Conservation (phyloP, 2,329 filamentous ascomycete species). For the Scolecobasidium constrictum region DNA sequence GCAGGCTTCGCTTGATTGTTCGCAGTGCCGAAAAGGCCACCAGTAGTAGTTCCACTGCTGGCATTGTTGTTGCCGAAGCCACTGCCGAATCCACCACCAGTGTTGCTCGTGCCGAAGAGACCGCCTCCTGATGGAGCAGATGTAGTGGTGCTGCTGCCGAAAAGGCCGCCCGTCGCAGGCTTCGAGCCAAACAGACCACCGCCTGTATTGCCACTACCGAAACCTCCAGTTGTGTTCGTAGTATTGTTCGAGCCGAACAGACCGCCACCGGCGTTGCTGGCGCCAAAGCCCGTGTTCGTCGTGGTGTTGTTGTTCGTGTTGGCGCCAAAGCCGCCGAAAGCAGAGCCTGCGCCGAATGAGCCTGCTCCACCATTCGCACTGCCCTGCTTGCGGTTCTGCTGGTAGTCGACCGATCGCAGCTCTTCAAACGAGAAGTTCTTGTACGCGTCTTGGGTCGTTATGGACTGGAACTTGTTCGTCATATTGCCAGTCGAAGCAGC, state of each 20-base stretch:
- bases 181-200: constrained; percentile 21
- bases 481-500: constrained; percentile 39
- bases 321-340: constrained; percentile 39
- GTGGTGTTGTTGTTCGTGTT: constrained; percentile 26
- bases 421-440: constrained; percentile 80
- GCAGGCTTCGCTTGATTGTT: constrained; percentile 6
- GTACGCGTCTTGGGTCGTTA: constrained; percentile 69
- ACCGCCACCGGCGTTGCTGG: constrained; percentile 25
- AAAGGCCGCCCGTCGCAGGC: constrained; percentile 16
- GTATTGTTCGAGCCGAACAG: constrained; percentile 28
- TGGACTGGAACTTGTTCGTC: constrained; percentile 62
- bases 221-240: constrained; percentile 21
- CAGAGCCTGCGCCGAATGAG: constrained; percentile 62
- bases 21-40: constrained; percentile 8
- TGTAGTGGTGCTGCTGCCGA: constrained; percentile 16
- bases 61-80: constrained; percentile 10
- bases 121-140: constrained; percentile 17
- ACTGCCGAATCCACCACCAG: constrained; percentile 13
- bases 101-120: constrained; percentile 21
- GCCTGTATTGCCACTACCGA: constrained; percentile 9
- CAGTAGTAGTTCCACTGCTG: constrained; percentile 1
- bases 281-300: constrained; percentile 37
- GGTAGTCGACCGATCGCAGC: constrained; percentile 65
- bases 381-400: constrained; percentile 72
- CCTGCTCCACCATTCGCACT: constrained; percentile 72